Base-by-base conservation (phyloP, 257 asterid species). In the Solanum ossicruentum region DNA sequence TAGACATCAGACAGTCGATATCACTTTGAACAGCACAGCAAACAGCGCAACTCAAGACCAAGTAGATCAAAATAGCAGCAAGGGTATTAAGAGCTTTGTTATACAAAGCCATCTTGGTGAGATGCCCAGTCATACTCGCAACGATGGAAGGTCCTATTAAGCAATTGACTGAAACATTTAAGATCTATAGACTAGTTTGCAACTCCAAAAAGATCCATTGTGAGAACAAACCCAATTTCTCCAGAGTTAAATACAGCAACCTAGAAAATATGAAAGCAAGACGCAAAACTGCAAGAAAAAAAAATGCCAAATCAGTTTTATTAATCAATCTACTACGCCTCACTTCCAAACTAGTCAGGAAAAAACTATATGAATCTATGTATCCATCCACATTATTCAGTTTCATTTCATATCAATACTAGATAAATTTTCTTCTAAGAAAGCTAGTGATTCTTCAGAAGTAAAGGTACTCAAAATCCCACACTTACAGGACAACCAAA, bases 1-100 rank as follows among this genome's bases (percentile, higher is more conserved):
- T 79, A 3, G 95, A 54, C 84, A 18, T 90, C 21, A 95, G 93
- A 86, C 99, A 95, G 70, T 92, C 91, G 1, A 95, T 79, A 58
- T 95, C 98, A 23, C 86, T 84, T 84, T 91, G 92, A 58, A 84
- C 28, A 18, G 93, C 88, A 10, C 81, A 83, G 88, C 90, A 54
- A 86, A 89, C 71, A 26, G 73, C 85, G 75, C 57, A 23, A 28
- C 81, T 78, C 71, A 83, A 73, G 84, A 93, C 90, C 66, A 93
- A 86, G 89, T 91, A 90, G 81, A 87, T 18, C 56, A 90, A 72
- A 69, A 88, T 85, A 79, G 43, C 72, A 47, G 85, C 65, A 80
- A 86, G 86, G 89, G 86, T 85, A 83, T 80, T 18, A 78, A 84
- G 75, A 63, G 85, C 91, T 84, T 85, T 63, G 47, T 57, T 57